Conservation (phyloP, 495 filamentous ascomycete genomes). For the Aspergillus coremiiformis region DNA sequence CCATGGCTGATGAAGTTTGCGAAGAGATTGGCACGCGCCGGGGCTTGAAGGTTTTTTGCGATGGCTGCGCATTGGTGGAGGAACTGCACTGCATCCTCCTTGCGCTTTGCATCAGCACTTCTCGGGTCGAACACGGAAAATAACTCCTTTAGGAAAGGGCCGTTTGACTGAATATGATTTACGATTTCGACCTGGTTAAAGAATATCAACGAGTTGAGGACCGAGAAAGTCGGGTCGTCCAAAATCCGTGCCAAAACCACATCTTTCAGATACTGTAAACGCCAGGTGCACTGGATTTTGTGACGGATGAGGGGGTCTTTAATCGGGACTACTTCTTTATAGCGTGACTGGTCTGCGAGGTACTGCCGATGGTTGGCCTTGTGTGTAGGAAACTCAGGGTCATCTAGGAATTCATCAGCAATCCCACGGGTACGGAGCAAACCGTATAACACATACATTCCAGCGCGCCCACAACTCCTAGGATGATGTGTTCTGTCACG, state of each 20-base stretch:
- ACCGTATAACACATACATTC: conserved; percentile 57
- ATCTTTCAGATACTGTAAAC: conserved; percentile 95
- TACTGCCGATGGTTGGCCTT: conserved; percentile 97
- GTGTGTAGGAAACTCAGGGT: conserved; percentile 96
- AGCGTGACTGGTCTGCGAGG: conserved; percentile 77
- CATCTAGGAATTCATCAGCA: conserved; percentile 46
- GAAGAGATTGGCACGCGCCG: conserved; percentile 71
- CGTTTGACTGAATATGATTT: conserved; percentile 77
- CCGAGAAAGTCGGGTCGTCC: conserved; percentile 95
- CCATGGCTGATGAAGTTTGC: conserved; percentile 84
- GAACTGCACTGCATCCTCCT: conserved; percentile 91
- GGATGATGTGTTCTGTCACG: conserved; percentile 78
- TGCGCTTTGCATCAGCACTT: conserved; percentile 57
- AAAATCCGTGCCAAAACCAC: conserved; percentile 93
- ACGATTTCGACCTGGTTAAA: conserved; percentile 99
- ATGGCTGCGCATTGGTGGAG: conserved; percentile 95
- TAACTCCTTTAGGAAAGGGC: conserved; percentile 72
- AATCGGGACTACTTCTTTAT: conserved; percentile 93
- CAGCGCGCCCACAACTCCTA: conserved; percentile 91
- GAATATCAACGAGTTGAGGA: conserved; percentile 96
- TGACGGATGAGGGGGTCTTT: conserved; percentile 68
- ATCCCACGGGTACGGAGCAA: conserved; percentile 3
- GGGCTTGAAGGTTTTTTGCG: conserved; percentile 86
- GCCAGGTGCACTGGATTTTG: conserved; percentile 95
- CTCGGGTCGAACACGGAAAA: conserved; percentile 76